Base-by-base conservation (phyloP, 805 yeast species). In the Wickerhamomyces xylosicus region DNA sequence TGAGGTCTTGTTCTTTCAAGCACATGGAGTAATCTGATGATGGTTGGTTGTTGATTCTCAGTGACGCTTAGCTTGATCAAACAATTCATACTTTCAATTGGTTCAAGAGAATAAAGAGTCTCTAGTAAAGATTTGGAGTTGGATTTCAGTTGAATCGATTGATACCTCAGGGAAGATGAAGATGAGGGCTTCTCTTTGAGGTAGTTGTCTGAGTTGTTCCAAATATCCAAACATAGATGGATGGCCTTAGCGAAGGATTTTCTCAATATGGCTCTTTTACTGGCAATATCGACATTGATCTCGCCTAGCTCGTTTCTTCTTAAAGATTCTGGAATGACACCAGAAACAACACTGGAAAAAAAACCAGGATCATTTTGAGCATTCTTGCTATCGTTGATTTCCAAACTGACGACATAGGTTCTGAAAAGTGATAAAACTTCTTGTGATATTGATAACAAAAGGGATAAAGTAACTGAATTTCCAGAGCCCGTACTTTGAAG, bases 1-100 rank as follows among this genome's bases (percentile, higher is more conserved):
- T 77, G 83, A 0, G 95, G 83, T 46, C 84, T 74, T 7, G 95
- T 82, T 1, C 92, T 90, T 59, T 89, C 96, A 36, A 89, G 61
- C 2, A 83, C 79, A 54, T 84, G 86, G n/a, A 85, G 57, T 2
- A 85, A 52, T 47, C 79, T 81, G 48, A 77, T 70, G 11, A 76
- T 63, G 5, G 71, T 49, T 31, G 6, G 7, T 8, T 15, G 33
- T 7, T 56, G 47, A 19, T 48, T 48, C 5, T 38, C 33, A 5
- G 55, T 48, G 9, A 34, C 32, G 4, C 25, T 34, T 18, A 36
- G 31, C 2, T 11, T 21, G 15, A 85, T 67, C 42, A 89, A 57
- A 7, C 78, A 69, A 49, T 84, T 94, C 41, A 86, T 58, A 0
- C 79, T 76, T 50, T 85, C 90, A 37, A 75, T 61, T 15, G 90